Base-by-base conservation (phyloP, 2,329 filamentous ascomycete genomes). In the Albifimbria verrucaria region DNA sequence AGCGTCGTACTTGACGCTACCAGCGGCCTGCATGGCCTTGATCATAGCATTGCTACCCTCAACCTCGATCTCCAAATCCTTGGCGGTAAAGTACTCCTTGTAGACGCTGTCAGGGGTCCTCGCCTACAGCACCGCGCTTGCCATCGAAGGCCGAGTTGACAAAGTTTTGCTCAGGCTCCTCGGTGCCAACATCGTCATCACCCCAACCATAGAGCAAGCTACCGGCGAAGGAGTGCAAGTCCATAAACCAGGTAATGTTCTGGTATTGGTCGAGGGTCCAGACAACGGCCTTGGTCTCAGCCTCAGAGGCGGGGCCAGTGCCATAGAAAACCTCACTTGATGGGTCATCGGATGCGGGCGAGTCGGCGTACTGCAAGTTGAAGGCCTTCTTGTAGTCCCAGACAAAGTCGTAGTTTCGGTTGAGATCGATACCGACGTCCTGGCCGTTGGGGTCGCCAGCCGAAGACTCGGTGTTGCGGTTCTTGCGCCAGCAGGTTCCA, bases 331-430 rank as follows among this genome's bases (percentile, higher is more conserved):
- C 71, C 59, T 80, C 72, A 4, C 71, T 74, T 21, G 59, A 62
- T 0, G 80, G 78, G 24, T 64, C 57, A 3, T 67, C 58, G 1
- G 70, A 74, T 3, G 59, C 64, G 2, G 76, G 73, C 2, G 71
- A 68, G 18, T 62, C 45, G 32, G 68, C 64, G 24, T 75, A 77
- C 7, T 58, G 60, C 0, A 65, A 53, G 26, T 69, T 69, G 63
- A 79, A 81, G 46, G 71, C 65, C 51, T 68, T 68, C 26, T 62
- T 68, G 59, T 76, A 79, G 65, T 85, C 75, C 77, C 80, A 85
- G 9, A 82, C 62, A 63, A 81, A 79, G 63, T 82, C 79, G 58
- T 81, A 82, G 68, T 82, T 82, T 49, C 80, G 73, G 65, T 82
- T 82, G 48, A 82, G 67, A 57, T 82, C 79, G 24, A 82, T 69